These are phyloP conservation scores for Nakazawaea ambrosiae DNA, from an alignment of 805 yeast genomes.

Conservation along the genomic window DNA sequence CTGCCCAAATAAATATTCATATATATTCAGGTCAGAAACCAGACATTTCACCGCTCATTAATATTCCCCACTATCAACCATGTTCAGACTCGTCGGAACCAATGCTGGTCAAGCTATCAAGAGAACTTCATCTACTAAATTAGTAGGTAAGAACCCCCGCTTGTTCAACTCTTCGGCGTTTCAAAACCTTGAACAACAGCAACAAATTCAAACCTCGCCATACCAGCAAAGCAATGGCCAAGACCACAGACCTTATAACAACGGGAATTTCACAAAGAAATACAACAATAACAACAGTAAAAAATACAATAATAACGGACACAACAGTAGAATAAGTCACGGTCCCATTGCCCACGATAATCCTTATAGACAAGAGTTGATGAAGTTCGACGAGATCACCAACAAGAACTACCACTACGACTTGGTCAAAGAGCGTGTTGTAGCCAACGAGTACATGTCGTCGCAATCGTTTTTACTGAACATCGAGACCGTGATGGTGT, in stretches of 20 bases:
- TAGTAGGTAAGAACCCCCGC: conserved; percentile 7
- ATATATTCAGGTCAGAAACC: too few species aligned
- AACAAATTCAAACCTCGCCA: conserved; percentile 5
- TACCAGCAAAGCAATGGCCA: background rate
- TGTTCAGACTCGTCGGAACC: conserved; percentile 11
- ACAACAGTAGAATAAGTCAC: too few species aligned
- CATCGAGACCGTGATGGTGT: conserved; percentile 40
- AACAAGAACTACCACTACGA: conserved; percentile 28
- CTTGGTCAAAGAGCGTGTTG: conserved; percentile 31
- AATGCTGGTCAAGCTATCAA: conserved; percentile 11
- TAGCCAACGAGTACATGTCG: conserved; percentile 23
- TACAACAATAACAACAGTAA: conserved; percentile 14
- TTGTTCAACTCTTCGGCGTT: conserved; percentile 8
- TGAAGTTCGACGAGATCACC: conserved; percentile 46
- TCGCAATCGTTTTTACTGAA: conserved; percentile 43
- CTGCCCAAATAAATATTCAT: too few species aligned
- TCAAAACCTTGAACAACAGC: conserved; percentile 12
- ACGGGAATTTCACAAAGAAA: background rate
- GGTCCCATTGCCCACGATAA: conserved; percentile 25
- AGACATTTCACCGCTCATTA: background rate
- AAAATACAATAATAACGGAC: conserved; percentile 11
- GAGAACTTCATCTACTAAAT: conserved; percentile 10
- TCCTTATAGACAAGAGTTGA: conserved; percentile 43
- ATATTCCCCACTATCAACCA: background rate
- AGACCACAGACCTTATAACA: too few species aligned